These are phyloP conservation scores for Phytophthora syringae DNA, from an alignment of 352 stramenopile species.

Conservation along the genomic window DNA sequence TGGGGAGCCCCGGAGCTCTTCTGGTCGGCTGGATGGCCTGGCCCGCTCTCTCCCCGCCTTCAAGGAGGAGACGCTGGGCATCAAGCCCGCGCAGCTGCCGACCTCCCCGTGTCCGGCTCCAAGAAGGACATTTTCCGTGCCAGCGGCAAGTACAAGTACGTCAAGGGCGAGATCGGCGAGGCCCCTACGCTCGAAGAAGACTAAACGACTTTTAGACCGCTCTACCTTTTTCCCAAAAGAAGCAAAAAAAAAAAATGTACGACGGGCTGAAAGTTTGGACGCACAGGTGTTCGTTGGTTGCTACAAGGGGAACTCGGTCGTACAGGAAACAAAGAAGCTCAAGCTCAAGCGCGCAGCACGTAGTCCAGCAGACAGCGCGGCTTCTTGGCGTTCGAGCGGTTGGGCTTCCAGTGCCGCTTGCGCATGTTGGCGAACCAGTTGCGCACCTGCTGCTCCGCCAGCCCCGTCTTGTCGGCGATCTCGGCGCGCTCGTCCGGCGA, in stretches of 20 bases:
- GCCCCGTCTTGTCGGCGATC: slow-evolving; percentile 71
- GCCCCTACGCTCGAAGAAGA: slow-evolving; percentile 76
- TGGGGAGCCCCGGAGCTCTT: slow-evolving; percentile 63
- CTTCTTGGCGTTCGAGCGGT: slow-evolving; percentile 67
- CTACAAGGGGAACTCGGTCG: background rate
- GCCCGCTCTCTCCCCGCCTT: slow-evolving; percentile 69
- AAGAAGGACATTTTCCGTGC: slow-evolving; percentile 50
- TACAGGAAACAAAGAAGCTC: too few relatives aligned
- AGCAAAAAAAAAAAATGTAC: slow-evolving; percentile 29
- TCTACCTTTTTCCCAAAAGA: background rate
- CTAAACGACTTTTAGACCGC: slow-evolving; percentile 11
- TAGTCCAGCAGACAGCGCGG: slow-evolving; percentile 82
- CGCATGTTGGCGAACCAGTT: slow-evolving; percentile 93
- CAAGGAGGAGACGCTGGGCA: slow-evolving; percentile 78
- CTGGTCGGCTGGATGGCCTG: slow-evolving; percentile 74
- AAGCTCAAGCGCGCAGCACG: too few relatives aligned
- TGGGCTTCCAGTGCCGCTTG: slow-evolving; percentile 90
- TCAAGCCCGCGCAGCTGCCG: slow-evolving; percentile 41
- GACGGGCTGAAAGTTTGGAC: slow-evolving; percentile 9
- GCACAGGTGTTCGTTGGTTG: background rate
- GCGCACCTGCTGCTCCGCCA: slow-evolving; percentile 85
- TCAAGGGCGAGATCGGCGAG: slow-evolving; percentile 76
- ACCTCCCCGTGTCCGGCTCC: slow-evolving; percentile 27
- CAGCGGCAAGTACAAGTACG: slow-evolving; percentile 84
- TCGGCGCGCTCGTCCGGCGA: slow-evolving; percentile 63